Percentiles rank a stretch among this genome's conserved stretches.
phyloP scores from a whole-genome alignment of 306 rosid genomes.

The cucumber (Cucumis sativus) region Cucumber_9930_V3 NC_026655.2:24593501-24594000 shows the following conservation, averaged over 20 bases:
- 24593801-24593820: conserved; percentile 2
- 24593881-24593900: not conserved
- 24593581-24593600: not conserved
- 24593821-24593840: conserved; percentile 8
- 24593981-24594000: conserved; percentile 33
- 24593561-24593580: conserved; percentile 5
- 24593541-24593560: not conserved
- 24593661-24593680: not conserved
- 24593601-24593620: not conserved
- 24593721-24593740: conserved; percentile 3
- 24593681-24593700: not conserved
- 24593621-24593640: not conserved
- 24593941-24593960: conserved; percentile 73
- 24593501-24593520: not conserved
- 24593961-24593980: conserved; percentile 42
- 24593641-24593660: not conserved
- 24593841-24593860: not conserved
- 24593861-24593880: conserved; percentile 17
- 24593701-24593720: not conserved
- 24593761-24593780: not conserved
- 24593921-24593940: conserved; percentile 74
- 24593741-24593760: not conserved
- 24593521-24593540: not conserved
- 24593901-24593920: conserved; percentile 12
- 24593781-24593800: conserved; percentile 13